These are phyloP conservation scores for Arthroderma uncinatum DNA, from an alignment of 2,329 filamentous ascomycete genomes.

Conservation along the genomic window DNA sequence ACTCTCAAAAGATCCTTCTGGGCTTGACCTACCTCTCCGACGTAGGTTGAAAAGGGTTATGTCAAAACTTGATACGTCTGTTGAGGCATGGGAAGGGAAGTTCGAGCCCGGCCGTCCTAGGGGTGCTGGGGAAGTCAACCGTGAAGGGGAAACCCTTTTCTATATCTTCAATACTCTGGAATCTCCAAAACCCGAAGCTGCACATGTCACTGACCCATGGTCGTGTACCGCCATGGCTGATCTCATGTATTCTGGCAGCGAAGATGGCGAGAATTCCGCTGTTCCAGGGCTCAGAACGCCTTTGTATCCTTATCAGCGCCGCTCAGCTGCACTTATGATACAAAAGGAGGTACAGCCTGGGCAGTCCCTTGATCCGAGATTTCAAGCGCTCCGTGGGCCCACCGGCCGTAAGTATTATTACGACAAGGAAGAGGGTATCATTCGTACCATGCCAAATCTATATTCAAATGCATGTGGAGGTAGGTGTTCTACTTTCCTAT, in stretches of 20 bases:
- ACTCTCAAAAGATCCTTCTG: constrained; percentile 15
- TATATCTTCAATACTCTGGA: constrained; percentile 42
- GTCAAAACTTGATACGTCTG: constrained; percentile 30
- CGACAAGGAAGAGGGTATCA: constrained; percentile 51
- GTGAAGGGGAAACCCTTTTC: constrained; percentile 37
- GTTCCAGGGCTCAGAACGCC: constrained; percentile 41
- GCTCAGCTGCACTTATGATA: constrained; percentile 72
- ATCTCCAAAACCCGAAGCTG: constrained; percentile 28
- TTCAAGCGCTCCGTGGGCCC: constrained; percentile 51
- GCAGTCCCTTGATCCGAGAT: constrained; percentile 59
- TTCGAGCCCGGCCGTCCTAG: constrained; percentile 11
- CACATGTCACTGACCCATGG: constrained; percentile 24
- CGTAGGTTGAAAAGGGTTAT: constrained; percentile 31
- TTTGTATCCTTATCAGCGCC: constrained; percentile 67
- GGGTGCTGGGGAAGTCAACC: constrained; percentile 7
- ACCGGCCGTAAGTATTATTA: constrained; percentile 56
- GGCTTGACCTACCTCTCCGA: constrained; percentile 17
- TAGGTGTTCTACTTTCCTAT: constrained; percentile 21
- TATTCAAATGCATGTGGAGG: constrained; percentile 69
- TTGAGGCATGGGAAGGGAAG: constrained; percentile 30
- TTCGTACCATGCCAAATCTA: constrained; percentile 54
- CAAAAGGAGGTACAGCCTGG: constrained; percentile 61
- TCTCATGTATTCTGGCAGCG: constrained; percentile 20
- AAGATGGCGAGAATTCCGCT: constrained; percentile 10
- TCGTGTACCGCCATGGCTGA: constrained; percentile 29